Conservation (phyloP, 768 basidiomycete species). For the Hirschioporus abietinus region DNA sequence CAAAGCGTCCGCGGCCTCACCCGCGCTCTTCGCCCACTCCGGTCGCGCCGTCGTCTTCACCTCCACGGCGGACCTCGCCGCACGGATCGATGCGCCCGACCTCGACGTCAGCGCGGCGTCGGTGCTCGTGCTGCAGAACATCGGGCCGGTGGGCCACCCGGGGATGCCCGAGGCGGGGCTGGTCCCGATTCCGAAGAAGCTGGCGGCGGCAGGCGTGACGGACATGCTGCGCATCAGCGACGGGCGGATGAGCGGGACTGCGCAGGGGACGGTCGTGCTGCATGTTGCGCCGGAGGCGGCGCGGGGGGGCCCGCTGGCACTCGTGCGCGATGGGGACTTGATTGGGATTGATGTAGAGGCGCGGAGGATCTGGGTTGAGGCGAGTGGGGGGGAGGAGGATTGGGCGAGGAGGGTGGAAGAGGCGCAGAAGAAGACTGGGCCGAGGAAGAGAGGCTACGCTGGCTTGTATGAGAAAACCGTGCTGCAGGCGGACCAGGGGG, state of each 20-base stretch:
- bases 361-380: slow-evolving; percentile 21
- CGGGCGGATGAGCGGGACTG: slow-evolving; percentile 23
- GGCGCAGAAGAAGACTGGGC: neutral
- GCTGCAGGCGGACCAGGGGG: slow-evolving; percentile 18
- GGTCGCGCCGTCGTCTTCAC: slow-evolving; percentile 21
- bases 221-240: slow-evolving; percentile 22
- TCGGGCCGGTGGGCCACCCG: slow-evolving; percentile 20
- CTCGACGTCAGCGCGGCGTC: slow-evolving; percentile 15
- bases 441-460: slow-evolving; percentile 16
- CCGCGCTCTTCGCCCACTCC: slow-evolving; percentile 10
- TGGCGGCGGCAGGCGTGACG: slow-evolving; percentile 19
- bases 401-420: slow-evolving; percentile 5
- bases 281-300: slow-evolving; percentile 23
- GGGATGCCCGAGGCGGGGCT: slow-evolving; percentile 26
- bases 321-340: slow-evolving; percentile 20
- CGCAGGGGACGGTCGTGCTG: slow-evolving; percentile 22
- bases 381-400: slow-evolving; percentile 7
- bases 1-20: slow-evolving; percentile 14
- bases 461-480: slow-evolving; percentile 17
- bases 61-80: slow-evolving; percentile 15
- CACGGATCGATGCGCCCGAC: slow-evolving; percentile 16
- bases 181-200: slow-evolving; percentile 22
- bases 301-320: slow-evolving; percentile 19
- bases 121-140: slow-evolving; percentile 20
- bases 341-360: slow-evolving; percentile 28